Evolutionary conservation across 2,329 filamentous ascomycete genomes (phyloP), one percentile per base, ranked within the genome.

Genomic region (Epicoccum nigrum): DNA sequence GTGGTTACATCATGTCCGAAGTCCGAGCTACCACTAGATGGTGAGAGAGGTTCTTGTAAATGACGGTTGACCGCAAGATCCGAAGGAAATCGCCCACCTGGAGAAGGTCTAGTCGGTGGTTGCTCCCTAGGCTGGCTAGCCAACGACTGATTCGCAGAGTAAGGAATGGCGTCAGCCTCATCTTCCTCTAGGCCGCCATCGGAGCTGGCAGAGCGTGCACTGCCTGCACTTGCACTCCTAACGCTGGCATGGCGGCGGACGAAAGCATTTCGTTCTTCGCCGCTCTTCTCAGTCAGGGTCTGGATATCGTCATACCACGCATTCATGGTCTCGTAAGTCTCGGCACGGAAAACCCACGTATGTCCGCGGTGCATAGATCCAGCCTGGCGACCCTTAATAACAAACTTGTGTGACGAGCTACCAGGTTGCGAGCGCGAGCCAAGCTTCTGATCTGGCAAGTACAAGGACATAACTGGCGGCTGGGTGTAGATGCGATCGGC

Each of bases 291-390:
- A 4, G 90, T 97, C 56, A 99, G 79, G 33, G 83, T 86, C 72
- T 93, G 92, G 71, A 99, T 93, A 66, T 96, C 93, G 45, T 94
- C 88, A 71, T 92, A 97, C 86, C 94, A 99, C 37, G 92, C 91
- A 79, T 96, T 86, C 93, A 97, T 97, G 12, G 92, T 97, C 63
- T 97, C 93, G 73, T 96, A 80, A 2, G 83, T 82, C 67, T 87
- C 85, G 17, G 85, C 85, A 45, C 85, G 80, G 76, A 87, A 87
- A 8, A 87, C 83, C 85, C 85, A 87, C 31, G 83, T 83, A 67
- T 87, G 85, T 27, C 84, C 84, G 56, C 92, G 89, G 74, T 97
- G 94, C 86, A 97, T 90, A 4, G 88, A 80, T 44, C 94, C 93
- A 4, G 92, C 94, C 75, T 97, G 93, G 54, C 92, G 89, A 35